These are phyloP conservation scores for Chaetoceros tenuissimus DNA, from an alignment of 108 stramenopile genomes.

Conservation along the genomic window DNA sequence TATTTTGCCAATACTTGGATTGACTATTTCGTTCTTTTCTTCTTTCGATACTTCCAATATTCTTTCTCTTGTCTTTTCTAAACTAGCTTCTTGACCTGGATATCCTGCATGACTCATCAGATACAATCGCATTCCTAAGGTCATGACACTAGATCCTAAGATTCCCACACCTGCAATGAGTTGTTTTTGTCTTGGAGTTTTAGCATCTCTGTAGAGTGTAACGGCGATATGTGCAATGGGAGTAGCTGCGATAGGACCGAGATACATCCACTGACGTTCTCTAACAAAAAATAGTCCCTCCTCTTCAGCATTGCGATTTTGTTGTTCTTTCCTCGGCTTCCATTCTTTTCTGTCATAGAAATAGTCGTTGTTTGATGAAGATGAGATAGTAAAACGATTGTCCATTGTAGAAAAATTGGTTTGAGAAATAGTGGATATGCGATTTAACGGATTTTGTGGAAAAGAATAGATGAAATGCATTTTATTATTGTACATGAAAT, in stretches of 20 bases:
- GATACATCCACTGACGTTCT: conserved; percentile 43
- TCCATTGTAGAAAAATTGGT: too few relatives aligned
- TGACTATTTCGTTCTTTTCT: conserved; percentile 24
- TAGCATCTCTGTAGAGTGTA: conserved; percentile 35
- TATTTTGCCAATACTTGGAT: conserved; percentile 14
- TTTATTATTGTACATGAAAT: too few relatives aligned
- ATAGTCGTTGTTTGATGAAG: too few relatives aligned
- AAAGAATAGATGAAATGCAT: too few relatives aligned
- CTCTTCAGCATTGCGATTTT: too few relatives aligned
- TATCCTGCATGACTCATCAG: conserved; percentile 44
- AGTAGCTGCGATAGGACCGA: conserved; percentile 36
- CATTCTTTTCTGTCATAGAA: too few relatives aligned
- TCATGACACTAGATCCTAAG: conserved; percentile 28
- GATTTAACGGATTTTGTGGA: too few relatives aligned
- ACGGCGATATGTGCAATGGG: conserved; percentile 43
- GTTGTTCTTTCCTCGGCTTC: too few relatives aligned
- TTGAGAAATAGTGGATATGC: too few relatives aligned
- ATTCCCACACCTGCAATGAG: conserved; percentile 29
- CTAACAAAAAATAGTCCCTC: conserved; percentile 12
- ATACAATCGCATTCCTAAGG: conserved; percentile 27
- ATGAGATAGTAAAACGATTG: too few relatives aligned
- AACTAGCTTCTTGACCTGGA: conserved; percentile 15
- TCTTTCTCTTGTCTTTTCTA: conserved; percentile 7
- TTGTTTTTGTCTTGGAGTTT: conserved; percentile 31
- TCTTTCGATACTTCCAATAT: conserved; percentile 17